A percentile compares a stretch with the other conserved stretches of the same genome.
phyloP scores from a whole-genome alignment of 176 grass and related monocot species.

The Triticum urartu region DNA sequence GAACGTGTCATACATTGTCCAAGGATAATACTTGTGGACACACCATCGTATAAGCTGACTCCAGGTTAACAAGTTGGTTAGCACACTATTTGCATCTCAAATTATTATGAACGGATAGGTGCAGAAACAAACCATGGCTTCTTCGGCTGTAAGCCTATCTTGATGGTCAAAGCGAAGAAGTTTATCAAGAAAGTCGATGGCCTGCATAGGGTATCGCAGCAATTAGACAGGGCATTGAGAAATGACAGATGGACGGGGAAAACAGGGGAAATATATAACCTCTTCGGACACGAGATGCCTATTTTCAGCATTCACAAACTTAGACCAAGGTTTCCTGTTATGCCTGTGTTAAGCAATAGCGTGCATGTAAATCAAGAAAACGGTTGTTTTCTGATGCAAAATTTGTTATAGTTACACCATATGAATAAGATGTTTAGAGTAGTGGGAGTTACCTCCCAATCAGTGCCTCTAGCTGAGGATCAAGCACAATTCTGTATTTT shows the following conservation, averaged over 20 bases:
- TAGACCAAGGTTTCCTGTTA: constrained; percentile 70
- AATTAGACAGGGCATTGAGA: not conserved
- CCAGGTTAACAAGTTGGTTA: not conserved
- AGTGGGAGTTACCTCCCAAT: constrained; percentile 60
- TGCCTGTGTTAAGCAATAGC: constrained; percentile 38
- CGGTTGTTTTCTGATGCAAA: not conserved
- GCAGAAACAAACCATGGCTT: constrained; percentile 68
- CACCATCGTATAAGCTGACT: not conserved
- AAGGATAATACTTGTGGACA: not conserved
- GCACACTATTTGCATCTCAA: not conserved
- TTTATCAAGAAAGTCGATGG: constrained; percentile 86
- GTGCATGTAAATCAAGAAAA: not conserved
- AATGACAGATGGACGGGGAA: not conserved
- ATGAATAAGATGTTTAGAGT: constrained; percentile 3
- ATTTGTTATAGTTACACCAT: not conserved
- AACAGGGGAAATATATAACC: constrained; percentile 36
- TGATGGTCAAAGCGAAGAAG: constrained; percentile 86
- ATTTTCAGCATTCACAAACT: constrained; percentile 73
- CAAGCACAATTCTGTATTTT: constrained; percentile 72
- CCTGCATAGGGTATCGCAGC: constrained; percentile 39
- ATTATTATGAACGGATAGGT: not conserved
- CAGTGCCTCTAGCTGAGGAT: constrained; percentile 80
- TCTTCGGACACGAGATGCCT: constrained; percentile 69
- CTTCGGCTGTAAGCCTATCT: constrained; percentile 68
- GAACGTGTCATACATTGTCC: not conserved